Percentiles rank a stretch among this genome's conserved stretches.
Evolutionary conservation across 164 flowering plant species (phyloP).

Genomic region (Protea cynaroides): DNA sequence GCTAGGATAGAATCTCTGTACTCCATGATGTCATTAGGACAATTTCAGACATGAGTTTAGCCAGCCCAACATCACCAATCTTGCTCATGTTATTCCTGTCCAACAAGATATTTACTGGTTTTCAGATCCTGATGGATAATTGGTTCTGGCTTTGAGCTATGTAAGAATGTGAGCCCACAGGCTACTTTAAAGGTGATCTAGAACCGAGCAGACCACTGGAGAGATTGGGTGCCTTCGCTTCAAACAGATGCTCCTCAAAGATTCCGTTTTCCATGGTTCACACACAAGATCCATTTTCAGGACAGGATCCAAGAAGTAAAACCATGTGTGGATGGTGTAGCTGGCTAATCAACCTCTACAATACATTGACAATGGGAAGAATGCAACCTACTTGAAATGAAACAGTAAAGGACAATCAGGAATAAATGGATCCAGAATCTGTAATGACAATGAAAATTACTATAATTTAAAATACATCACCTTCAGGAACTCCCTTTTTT

Average conservation of each 20-base stretch:
- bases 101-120: slow-evolving; percentile 77
- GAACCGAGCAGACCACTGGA: slow-evolving; percentile 75
- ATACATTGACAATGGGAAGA: neutral
- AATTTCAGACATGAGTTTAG: slow-evolving; percentile 51
- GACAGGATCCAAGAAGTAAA: slow-evolving; percentile 79
- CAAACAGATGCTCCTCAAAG: slow-evolving; percentile 50
- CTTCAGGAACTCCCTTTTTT: slow-evolving; percentile 74
- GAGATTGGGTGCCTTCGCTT: slow-evolving; percentile 37
- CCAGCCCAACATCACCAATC: slow-evolving; percentile 82
- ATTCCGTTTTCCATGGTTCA: slow-evolving; percentile 85
- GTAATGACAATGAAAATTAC: neutral
- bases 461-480: slow-evolving; percentile 41
- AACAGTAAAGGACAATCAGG: neutral
- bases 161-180: slow-evolving; percentile 76
- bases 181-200: slow-evolving; percentile 63
- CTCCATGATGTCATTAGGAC: slow-evolving; percentile 71
- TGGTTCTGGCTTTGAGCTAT: slow-evolving; percentile 69
- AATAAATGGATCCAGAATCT: neutral
- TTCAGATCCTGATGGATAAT: slow-evolving; percentile 77
- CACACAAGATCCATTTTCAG: slow-evolving; percentile 72
- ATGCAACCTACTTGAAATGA: neutral
- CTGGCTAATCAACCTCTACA: slow-evolving; percentile 77
- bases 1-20: slow-evolving; percentile 59
- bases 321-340: slow-evolving; percentile 72
- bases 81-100: slow-evolving; percentile 63